Conservation (phyloP, 495 filamentous ascomycete genomes). For the Neurospora pannonica region DNA sequence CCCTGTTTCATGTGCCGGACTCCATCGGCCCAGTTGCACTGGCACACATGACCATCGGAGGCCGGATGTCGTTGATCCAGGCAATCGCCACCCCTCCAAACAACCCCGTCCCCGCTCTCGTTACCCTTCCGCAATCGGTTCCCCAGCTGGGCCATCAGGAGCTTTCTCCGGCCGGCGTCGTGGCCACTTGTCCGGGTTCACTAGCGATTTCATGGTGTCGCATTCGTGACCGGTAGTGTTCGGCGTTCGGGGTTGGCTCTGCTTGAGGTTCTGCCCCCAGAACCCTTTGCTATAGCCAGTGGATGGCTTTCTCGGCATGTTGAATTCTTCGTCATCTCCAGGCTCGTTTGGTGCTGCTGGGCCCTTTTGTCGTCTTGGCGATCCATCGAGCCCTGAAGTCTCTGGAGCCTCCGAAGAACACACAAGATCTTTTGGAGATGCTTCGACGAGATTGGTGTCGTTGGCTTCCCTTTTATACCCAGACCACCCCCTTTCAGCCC, state of each 20-base stretch:
- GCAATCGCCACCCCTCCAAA: not conserved
- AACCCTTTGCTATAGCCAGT: not conserved
- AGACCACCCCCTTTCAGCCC: not conserved
- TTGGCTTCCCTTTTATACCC: not conserved
- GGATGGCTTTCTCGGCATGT: not conserved
- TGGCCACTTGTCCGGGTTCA: not conserved
- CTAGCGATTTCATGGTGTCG: not conserved
- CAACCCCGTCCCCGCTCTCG: not conserved
- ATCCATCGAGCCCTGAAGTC: not conserved
- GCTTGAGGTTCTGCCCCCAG: not conserved
- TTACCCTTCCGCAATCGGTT: not conserved
- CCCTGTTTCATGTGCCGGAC: not conserved
- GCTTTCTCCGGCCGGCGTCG: not conserved
- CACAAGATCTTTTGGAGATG: not conserved
- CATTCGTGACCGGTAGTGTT: not conserved
- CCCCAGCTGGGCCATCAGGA: not conserved
- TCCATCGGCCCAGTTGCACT: not conserved
- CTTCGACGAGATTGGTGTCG: not conserved
- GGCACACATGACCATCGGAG: not conserved
- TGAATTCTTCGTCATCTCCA: not conserved
- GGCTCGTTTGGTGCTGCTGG: not conserved
- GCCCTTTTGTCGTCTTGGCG: not conserved
- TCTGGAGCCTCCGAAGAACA: not conserved
- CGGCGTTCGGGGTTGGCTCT: not conserved
- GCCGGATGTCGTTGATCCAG: not conserved